Base-by-base conservation (phyloP, 371 early-diverging fungal genomes). In the Apophysomyces trapeziformis region DNA sequence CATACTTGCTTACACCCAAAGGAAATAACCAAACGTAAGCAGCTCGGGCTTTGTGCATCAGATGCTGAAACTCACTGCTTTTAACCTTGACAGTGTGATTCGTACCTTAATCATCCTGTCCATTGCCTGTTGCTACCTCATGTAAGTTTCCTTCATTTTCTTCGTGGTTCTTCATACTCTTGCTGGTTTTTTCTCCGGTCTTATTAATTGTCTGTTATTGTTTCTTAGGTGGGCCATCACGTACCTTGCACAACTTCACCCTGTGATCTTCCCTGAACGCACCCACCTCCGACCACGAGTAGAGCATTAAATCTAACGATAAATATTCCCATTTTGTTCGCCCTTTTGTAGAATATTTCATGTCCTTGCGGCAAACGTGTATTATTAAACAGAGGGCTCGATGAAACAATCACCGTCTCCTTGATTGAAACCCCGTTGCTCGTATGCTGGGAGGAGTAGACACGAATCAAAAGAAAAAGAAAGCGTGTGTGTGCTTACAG, bases 161-260 rank as follows among this genome's bases (percentile, higher is more conserved):
- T 11, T 56, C 60, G 62, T 58, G 26, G 45, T 69, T 26, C 32
- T 26, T 26, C 32, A 26, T 26, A 26, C 32, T 0, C 32, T 26
- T 26, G 32, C 32, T 2, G 32, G 32, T 26, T 26, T 26, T 26
- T 26, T 26, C 32, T 26, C 32, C 32, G 3, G 32, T 26, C 32
- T 26, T 1, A 2, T 26, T 26, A 26, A 26, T 2, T 26, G 1
- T 26, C 32, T 26, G 2, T 0, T 26, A 26, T 26, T 26, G 2
- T 26, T 26, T 26, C 32, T 26, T 73, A 90, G 89, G 87, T 91
- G 92, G 92, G 88, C 89, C 5, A 77, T 91, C 69, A 89, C 90
- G 45, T 91, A 91, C 66, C 70, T 91, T 64, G 90, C 90, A 36
- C 92, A 91, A 79, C 78, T 91, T 11, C 84, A 91, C 67, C 92